phyloP scores from a whole-genome alignment of 23 red algal species.

The Gracilariopsis chorda region DNA sequence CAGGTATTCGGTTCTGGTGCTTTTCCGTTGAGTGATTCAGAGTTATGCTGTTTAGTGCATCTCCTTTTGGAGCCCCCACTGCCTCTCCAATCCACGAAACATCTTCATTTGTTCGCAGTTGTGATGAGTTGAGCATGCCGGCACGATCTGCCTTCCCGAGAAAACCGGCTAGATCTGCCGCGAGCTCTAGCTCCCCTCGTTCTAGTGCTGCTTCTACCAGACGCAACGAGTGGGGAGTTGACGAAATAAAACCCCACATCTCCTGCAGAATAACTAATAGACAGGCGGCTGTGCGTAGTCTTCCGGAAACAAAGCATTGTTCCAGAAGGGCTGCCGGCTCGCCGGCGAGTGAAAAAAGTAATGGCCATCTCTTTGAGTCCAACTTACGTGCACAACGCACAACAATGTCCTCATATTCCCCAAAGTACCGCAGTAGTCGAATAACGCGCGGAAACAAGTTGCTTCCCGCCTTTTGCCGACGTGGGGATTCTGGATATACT shows the following conservation, averaged over 20 bases:
- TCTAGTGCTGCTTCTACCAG: conserved; percentile 81
- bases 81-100: conserved; percentile 75
- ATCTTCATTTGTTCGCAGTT: conserved; percentile 61
- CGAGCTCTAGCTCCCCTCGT: conserved; percentile 65
- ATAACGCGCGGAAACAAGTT: conserved; percentile 72
- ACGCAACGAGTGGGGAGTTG: conserved; percentile 80
- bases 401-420: conserved; percentile 99
- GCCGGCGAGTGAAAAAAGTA: conserved; percentile 85
- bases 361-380: conserved; percentile 90
- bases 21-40: not conserved
- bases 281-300: conserved; percentile 83
- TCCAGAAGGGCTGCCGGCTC: conserved; percentile 93
- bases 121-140: conserved; percentile 68
- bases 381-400: conserved; percentile 97
- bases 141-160: conserved; percentile 73
- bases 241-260: conserved; percentile 85
- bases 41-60: not conserved
- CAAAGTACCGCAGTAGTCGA: conserved; percentile 84
- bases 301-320: conserved; percentile 85
- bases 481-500: conserved; percentile 42
- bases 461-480: conserved; percentile 15
- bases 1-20: conserved; percentile 54
- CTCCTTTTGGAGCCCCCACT: conserved; percentile 16
- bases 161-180: conserved; percentile 73
- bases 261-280: conserved; percentile 95